phyloP scores from a whole-genome alignment of 305 asterid species.

The Solanum hybrid region DNA sequence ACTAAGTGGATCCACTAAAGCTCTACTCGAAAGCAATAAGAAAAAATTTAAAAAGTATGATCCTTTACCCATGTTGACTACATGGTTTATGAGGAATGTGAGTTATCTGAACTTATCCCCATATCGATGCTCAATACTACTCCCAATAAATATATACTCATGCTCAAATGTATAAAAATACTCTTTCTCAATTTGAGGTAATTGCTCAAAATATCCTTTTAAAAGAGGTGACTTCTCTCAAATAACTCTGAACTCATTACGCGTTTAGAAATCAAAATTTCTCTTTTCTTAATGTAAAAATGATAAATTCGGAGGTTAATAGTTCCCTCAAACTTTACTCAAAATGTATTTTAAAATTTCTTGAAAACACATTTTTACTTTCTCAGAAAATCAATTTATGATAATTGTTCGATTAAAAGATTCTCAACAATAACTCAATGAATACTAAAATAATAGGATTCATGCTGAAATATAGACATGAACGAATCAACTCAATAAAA shows the following conservation, averaged over 20 bases:
- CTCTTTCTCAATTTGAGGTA: not conserved
- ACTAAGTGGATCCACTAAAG: not conserved
- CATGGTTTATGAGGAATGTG: not conserved
- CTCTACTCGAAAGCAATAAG: not conserved
- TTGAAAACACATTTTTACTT: not conserved
- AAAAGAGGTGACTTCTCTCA: not conserved
- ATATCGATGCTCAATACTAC: not conserved
- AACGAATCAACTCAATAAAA: not conserved
- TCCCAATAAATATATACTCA: too few species aligned
- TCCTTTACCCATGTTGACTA: not conserved
- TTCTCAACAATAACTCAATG: not conserved
- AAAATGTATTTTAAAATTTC: not conserved
- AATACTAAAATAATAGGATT: not conserved
- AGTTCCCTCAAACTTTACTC: not conserved
- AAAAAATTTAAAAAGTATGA: not conserved
- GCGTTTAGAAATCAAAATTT: not conserved
- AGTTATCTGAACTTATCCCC: not conserved
- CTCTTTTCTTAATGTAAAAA: not conserved
- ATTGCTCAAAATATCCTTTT: not conserved
- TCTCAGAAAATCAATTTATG: not conserved
- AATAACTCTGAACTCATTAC: not conserved
- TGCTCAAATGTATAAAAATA: not conserved
- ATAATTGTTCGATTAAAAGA: not conserved
- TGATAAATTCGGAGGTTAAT: not conserved
- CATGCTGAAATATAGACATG: not conserved